Evolutionary conservation across 352 stramenopile species (phyloP).

Genomic region (Globisporangium viniferum): DNA sequence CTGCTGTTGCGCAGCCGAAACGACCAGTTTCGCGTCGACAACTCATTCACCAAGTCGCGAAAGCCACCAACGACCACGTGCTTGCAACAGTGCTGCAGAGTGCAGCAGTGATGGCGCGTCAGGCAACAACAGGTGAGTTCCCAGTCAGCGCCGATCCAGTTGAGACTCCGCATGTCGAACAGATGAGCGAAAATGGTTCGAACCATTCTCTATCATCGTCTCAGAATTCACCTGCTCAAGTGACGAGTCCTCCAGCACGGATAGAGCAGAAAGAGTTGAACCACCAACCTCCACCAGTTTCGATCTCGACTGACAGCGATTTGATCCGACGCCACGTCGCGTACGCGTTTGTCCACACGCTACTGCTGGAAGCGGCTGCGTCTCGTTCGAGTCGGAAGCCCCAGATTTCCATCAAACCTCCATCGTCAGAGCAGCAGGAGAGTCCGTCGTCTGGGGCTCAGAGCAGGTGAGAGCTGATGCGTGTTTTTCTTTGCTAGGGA

Average conservation of each 20-base stretch:
- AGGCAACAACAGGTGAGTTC: not conserved
- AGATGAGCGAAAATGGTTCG: not conserved
- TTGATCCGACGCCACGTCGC: not conserved
- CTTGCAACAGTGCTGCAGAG: conserved; percentile 14
- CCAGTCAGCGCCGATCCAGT: conserved; percentile 7
- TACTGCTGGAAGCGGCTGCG: not conserved
- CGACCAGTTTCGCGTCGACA: not conserved
- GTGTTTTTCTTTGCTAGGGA: not conserved
- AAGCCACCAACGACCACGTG: conserved; percentile 15
- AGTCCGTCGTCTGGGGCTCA: not conserved
- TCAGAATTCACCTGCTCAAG: not conserved
- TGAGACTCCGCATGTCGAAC: conserved; percentile 9
- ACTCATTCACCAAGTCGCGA: conserved; percentile 20
- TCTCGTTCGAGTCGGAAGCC: not conserved
- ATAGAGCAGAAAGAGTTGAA: not conserved
- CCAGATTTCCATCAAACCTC: not conserved
- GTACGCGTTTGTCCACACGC: not conserved
- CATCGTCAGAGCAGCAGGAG: not conserved
- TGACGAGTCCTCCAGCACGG: not conserved
- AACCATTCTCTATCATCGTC: not conserved
- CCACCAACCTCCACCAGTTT: not conserved
- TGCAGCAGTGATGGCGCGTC: conserved; percentile 8
- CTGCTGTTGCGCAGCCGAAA: not conserved
- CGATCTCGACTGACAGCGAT: not conserved
- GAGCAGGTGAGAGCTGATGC: not conserved